Evolutionary conservation across 257 asterid genomes (phyloP), one percentile per base, ranked within the genome.

Genomic region (Parsonsia alboflavescens): DNA sequence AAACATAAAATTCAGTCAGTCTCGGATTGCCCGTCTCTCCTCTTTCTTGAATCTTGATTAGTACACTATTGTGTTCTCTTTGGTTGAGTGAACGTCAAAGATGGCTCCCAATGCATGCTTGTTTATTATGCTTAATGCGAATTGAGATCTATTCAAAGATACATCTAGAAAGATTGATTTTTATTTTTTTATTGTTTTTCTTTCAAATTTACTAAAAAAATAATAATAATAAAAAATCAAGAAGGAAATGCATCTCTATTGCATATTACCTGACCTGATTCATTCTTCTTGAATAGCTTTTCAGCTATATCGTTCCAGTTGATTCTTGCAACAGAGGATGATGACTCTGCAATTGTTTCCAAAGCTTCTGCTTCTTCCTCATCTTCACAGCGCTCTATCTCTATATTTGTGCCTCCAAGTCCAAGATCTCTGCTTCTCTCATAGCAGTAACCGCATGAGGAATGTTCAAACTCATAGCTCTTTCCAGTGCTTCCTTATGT

Each of bases 401-500:
- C 84, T 22, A 21, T 62, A 41, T 56, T 77, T 74, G 5, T 71
- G 61, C n/a, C n/a, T 79, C 84, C 30, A 44, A n/a, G n/a, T n/a
- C 77, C 7, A 85, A 57, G 48, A 84, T 66, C 63, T 70, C 83
- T 54, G 74, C 87, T 71, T 81, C 84, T 48, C 70, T 75, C 75
- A 9, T 84, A 9, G 54, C 80, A 56, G 44, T 82, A 87, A 1
- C 0, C 21, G 99, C 95, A 39, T 92, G 87, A 71, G 99, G 99
- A 82, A 94, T 86, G 26, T 94, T 92, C 85, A 92, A 81, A 73
- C 89, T 87, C 46, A 92, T 88, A 7, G 99, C 99, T 82, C 97
- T 89, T 78, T 94, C 91, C 76, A 94, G 49, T 41, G 99, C 99
- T 72, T 89, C 97, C 77, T 86, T 87, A 88, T 94, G 99, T 85